A percentile compares a stretch with the other conserved stretches of the same genome.
phyloP scores from a whole-genome alignment of 1,284 basidiomycete genomes.

The Heterobasidion occidentale region DNA sequence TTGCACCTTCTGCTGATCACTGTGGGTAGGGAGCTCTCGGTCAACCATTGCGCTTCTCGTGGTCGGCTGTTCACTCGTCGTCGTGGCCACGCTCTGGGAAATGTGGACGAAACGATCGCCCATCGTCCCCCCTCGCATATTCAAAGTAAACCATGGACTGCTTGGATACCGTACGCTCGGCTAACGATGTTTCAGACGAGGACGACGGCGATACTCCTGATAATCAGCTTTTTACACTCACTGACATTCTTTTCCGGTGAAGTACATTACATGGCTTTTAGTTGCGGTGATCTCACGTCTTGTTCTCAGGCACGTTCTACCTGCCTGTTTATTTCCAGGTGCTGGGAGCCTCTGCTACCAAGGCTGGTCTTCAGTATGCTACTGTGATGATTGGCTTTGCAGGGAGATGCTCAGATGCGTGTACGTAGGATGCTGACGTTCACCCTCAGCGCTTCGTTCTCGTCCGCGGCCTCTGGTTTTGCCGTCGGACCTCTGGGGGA shows the following conservation, averaged over 20 bases:
- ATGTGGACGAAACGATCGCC: conserved; percentile 63
- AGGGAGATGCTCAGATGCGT: background rate
- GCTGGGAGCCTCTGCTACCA: conserved; percentile 68
- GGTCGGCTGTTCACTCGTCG: conserved; percentile 57
- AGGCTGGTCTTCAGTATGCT: conserved; percentile 58
- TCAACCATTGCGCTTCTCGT: conserved; percentile 68
- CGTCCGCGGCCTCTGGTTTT: conserved; percentile 54
- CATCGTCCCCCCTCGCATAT: conserved; percentile 58
- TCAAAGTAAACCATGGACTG: conserved; percentile 38
- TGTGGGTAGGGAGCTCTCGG: conserved; percentile 26
- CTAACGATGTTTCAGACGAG: conserved; percentile 39
- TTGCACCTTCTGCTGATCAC: background rate
- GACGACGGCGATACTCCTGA: conserved; percentile 61
- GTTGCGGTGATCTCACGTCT: conserved; percentile 1
- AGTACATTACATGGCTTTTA: background rate
- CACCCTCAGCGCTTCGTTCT: conserved; percentile 52
- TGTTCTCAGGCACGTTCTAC: conserved; percentile 48
- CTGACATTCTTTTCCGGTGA: conserved; percentile 55
- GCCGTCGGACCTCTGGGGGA: conserved; percentile 48
- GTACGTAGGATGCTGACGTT: conserved; percentile 64
- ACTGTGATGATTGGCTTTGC: background rate
- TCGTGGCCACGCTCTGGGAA: conserved; percentile 31
- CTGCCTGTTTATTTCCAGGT: conserved; percentile 77
- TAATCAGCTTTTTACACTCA: conserved; percentile 60
- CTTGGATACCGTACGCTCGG: conserved; percentile 4